Percentiles rank a stretch among this genome's conserved stretches.
phyloP scores from a whole-genome alignment of 257 asterid species.

The Scutellaria baicalensis region DNA sequence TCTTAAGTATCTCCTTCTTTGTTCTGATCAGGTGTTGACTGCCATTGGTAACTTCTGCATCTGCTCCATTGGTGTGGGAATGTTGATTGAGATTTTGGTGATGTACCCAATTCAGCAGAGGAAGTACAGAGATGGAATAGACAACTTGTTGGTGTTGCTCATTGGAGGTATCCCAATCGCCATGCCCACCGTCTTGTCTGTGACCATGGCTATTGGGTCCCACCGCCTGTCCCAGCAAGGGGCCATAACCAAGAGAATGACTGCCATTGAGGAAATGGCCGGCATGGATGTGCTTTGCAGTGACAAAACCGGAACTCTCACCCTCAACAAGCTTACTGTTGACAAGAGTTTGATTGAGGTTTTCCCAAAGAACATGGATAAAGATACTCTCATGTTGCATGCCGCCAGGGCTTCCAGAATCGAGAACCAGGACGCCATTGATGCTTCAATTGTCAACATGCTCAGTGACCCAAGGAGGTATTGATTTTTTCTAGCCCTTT shows the following conservation, averaged over 20 bases:
- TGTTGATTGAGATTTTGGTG: constrained; percentile 63
- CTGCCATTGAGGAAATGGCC: constrained; percentile 98
- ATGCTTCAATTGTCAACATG: constrained; percentile 49
- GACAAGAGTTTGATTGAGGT: constrained; percentile 67
- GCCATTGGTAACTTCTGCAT: constrained; percentile 93
- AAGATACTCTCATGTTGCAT: constrained; percentile 28
- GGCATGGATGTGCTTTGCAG: constrained; percentile 97
- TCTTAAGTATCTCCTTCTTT: neutral
- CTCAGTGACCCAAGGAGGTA: constrained; percentile 46
- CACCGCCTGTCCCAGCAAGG: constrained; percentile 88
- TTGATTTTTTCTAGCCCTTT: neutral
- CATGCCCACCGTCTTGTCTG: constrained; percentile 91
- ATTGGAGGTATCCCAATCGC: constrained; percentile 97
- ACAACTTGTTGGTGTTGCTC: constrained; percentile 72
- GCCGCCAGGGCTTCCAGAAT: constrained; percentile 48
- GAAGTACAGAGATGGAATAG: constrained; percentile 76
- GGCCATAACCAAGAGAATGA: constrained; percentile 96
- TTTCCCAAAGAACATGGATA: constrained; percentile 32
- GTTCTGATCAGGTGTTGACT: constrained; percentile 53
- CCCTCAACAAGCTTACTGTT: constrained; percentile 86
- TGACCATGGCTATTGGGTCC: constrained; percentile 96
- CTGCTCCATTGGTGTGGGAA: constrained; percentile 76
- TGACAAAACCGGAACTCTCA: constrained; percentile 89
- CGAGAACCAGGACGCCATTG: constrained; percentile 56
- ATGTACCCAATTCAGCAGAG: constrained; percentile 78